A percentile compares a stretch with the other conserved stretches of the same genome.
These are phyloP conservation scores for Eucalyptus paniculata DNA, from an alignment of 345 rosid species.

Conservation along the genomic window DNA sequence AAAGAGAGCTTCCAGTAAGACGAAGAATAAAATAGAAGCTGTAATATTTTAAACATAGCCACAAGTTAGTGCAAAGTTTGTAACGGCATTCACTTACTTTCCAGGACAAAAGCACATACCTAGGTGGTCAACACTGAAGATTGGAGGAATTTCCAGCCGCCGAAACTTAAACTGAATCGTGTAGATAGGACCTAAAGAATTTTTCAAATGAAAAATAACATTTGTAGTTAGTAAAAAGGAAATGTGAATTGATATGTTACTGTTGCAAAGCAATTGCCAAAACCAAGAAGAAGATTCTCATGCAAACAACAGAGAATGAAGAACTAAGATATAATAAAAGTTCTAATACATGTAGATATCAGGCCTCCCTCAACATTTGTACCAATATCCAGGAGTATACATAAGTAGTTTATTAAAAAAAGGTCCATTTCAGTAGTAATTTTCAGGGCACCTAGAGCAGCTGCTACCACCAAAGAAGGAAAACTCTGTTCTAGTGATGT, in stretches of 20 bases:
- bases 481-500: background rate
- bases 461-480: background rate
- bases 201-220: background rate
- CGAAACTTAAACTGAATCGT: constrained; percentile 88
- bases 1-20: background rate
- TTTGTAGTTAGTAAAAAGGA: background rate
- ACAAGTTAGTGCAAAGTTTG: background rate
- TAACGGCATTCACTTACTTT: background rate
- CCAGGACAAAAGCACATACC: constrained; percentile 26
- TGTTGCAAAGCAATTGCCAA: background rate
- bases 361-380: background rate
- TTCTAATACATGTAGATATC: background rate
- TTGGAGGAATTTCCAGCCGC: constrained; percentile 85
- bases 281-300: background rate
- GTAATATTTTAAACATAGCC: background rate
- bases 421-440: background rate
- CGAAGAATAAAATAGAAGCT: background rate
- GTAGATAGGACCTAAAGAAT: constrained; percentile 60
- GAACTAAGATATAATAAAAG: background rate
- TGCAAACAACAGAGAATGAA: background rate
- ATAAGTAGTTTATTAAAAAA: background rate
- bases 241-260: background rate
- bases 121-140: constrained; percentile 60
- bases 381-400: background rate
- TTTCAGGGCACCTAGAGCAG: background rate